Evolutionary conservation across 73 alveolate species (phyloP).

Genomic region (Tetrahymena elliotti): DNA sequence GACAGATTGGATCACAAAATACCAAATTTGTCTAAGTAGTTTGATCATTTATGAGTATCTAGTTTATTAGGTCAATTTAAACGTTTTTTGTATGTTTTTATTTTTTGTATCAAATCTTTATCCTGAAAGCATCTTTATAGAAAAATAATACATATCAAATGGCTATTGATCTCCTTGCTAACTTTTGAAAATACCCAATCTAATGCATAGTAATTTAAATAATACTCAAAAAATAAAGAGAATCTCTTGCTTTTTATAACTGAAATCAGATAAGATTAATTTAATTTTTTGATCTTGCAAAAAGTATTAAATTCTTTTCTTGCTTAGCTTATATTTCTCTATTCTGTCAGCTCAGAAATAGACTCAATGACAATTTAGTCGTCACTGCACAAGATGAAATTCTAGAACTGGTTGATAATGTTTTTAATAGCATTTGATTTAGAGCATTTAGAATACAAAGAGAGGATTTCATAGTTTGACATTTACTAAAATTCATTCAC

Average conservation of each 20-base stretch:
- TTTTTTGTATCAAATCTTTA: neutral
- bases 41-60: no score
- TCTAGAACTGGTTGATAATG: neutral
- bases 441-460: neutral
- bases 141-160: neutral
- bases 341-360: neutral
- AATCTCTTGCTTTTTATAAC: neutral
- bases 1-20: no score
- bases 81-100: neutral
- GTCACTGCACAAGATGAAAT: neutral
- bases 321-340: neutral
- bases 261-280: neutral
- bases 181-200: neutral
- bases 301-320: neutral
- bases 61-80: neutral
- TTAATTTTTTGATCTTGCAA: neutral
- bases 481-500: neutral
- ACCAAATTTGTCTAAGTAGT: no score
- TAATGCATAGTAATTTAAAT: neutral
- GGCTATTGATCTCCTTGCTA: neutral
- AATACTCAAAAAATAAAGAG: neutral
- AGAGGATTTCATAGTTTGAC: neutral
- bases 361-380: neutral
- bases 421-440: neutral
- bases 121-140: neutral